A percentile compares a stretch with the other conserved stretches of the same genome.
Evolutionary conservation across 2,329 filamentous ascomycete genomes (phyloP).

Genomic region (Aspergillus sp.): DNA sequence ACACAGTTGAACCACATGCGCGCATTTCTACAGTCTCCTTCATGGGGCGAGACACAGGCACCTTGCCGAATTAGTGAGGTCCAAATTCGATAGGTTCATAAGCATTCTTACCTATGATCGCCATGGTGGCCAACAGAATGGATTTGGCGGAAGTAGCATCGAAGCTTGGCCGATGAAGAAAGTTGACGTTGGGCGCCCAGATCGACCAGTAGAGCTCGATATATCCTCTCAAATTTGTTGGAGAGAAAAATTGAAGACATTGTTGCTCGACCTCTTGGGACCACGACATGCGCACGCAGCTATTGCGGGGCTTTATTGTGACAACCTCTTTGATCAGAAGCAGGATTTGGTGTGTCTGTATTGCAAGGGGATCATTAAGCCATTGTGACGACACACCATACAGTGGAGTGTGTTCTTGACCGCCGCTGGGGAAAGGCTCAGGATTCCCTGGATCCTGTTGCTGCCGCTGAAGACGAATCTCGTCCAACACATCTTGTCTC

Average conservation of each 20-base stretch:
- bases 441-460: neutral
- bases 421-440: neutral
- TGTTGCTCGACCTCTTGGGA: slow-evolving; percentile 27
- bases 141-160: slow-evolving; percentile 27
- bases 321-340: slow-evolving; percentile 34
- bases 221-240: slow-evolving; percentile 27
- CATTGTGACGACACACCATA: slow-evolving; percentile 13
- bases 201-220: slow-evolving; percentile 36
- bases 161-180: slow-evolving; percentile 37
- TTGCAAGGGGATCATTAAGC: slow-evolving; percentile 31
- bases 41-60: slow-evolving; percentile 30
- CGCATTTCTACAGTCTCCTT: slow-evolving; percentile 29
- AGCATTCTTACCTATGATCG: slow-evolving; percentile 29
- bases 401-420: slow-evolving; percentile 1
- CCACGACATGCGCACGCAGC: slow-evolving; percentile 30
- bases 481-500: slow-evolving; percentile 21
- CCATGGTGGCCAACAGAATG: slow-evolving; percentile 34
- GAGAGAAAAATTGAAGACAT: slow-evolving; percentile 22
- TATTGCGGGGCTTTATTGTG: slow-evolving; percentile 33
- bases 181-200: slow-evolving; percentile 38
- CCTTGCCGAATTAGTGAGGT: neutral
- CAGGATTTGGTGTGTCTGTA: slow-evolving; percentile 37
- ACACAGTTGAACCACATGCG: slow-evolving; percentile 37
- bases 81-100: neutral
- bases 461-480: neutral